These are phyloP conservation scores for Suhomyces prunicola DNA, from an alignment of 805 yeast genomes.

Conservation along the genomic window DNA sequence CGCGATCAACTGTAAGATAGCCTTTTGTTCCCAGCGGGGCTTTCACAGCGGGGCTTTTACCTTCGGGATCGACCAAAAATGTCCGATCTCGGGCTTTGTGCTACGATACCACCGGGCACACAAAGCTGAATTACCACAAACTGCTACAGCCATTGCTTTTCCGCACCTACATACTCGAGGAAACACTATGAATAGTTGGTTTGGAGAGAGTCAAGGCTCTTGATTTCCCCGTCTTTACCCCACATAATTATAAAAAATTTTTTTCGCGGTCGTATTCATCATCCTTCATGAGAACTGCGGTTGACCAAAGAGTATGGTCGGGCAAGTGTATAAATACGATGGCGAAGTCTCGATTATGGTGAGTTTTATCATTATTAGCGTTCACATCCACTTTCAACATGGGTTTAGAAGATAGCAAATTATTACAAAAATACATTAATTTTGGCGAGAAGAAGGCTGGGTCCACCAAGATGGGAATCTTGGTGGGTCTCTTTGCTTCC, in stretches of 20 bases:
- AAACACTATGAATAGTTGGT: not conserved
- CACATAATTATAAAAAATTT: not conserved
- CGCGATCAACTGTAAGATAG: not conserved
- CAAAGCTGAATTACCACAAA: not conserved
- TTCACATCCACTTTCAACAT: slow-evolving; percentile 14
- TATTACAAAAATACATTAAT: slow-evolving; percentile 35
- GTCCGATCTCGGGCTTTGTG: not conserved
- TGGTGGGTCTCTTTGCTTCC: slow-evolving; percentile 40
- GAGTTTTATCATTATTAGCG: not conserved
- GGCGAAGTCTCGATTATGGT: not conserved
- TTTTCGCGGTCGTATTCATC: not conserved
- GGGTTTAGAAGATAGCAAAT: slow-evolving; percentile 38
- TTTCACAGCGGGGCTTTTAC: no score
- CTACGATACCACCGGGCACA: not conserved
- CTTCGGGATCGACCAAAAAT: not conserved
- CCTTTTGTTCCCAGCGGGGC: not conserved
- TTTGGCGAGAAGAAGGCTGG: slow-evolving; percentile 48
- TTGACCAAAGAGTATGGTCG: not conserved
- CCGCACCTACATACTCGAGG: not conserved
- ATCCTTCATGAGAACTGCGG: not conserved
- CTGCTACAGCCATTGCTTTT: not conserved
- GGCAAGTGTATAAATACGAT: not conserved
- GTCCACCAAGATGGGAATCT: slow-evolving; percentile 38
- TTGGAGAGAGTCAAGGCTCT: not conserved
- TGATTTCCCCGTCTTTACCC: not conserved